These are phyloP conservation scores for Sporothrix schenckii DNA, from an alignment of 2,329 filamentous ascomycete genomes.

Conservation along the genomic window DNA sequence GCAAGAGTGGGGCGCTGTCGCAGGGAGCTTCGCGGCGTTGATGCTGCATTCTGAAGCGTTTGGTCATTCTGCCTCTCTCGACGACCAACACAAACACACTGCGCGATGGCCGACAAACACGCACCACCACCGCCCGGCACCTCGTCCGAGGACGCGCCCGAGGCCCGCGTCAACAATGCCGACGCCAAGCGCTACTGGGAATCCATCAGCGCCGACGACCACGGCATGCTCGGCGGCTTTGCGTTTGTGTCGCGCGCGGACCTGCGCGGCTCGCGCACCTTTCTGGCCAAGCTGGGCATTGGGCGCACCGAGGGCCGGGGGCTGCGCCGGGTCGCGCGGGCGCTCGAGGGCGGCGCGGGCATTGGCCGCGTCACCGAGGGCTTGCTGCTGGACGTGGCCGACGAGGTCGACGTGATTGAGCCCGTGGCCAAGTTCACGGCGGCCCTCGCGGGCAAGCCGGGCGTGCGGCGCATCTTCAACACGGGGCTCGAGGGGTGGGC, in stretches of 20 bases:
- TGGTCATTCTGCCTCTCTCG: too few relatives aligned
- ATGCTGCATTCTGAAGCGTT: background rate
- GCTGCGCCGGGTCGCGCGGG: constrained; percentile 39
- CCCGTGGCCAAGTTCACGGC: constrained; percentile 80
- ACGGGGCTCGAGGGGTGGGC: constrained; percentile 74
- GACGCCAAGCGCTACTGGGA: constrained; percentile 54
- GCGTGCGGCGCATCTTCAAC: constrained; percentile 67
- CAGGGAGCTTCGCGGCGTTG: constrained; percentile 2
- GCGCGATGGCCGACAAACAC: background rate
- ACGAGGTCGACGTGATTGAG: constrained; percentile 79
- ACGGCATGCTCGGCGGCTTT: constrained; percentile 80
- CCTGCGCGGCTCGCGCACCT: constrained; percentile 69
- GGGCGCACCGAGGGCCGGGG: constrained; percentile 42
- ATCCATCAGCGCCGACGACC: constrained; percentile 49
- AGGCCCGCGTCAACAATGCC: constrained; percentile 44
- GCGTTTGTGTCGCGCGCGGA: constrained; percentile 68
- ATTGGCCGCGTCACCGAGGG: constrained; percentile 83
- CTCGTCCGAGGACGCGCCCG: constrained; percentile 34
- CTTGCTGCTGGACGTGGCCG: constrained; percentile 70
- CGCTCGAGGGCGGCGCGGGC: constrained; percentile 49
- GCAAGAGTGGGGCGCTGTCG: constrained; percentile 18
- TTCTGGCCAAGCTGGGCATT: constrained; percentile 68
- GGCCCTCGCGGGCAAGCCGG: constrained; percentile 58
- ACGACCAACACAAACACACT: background rate
- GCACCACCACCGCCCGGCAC: background rate